These are phyloP conservation scores for Sarcocystis neurona DNA, from an alignment of 169 alveolate species.

Conservation along the genomic window DNA sequence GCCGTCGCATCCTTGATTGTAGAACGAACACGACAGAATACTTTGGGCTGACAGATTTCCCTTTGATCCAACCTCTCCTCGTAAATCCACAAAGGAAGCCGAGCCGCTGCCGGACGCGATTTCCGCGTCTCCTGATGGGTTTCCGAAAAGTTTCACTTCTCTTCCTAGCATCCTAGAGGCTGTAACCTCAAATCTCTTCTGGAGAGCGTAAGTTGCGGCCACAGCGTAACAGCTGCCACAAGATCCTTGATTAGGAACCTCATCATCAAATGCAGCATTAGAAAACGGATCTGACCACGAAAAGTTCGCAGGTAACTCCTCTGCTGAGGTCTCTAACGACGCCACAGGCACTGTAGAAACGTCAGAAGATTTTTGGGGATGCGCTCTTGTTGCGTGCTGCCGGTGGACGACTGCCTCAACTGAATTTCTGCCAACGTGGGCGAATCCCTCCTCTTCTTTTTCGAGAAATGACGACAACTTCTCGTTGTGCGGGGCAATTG, in stretches of 20 bases:
- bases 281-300: constrained; percentile 73
- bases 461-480: too few relatives aligned
- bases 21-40: constrained; percentile 75
- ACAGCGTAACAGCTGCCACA: constrained; percentile 89
- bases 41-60: constrained; percentile 71
- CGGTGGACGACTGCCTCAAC: too few relatives aligned
- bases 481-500: background rate
- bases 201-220: constrained; percentile 74
- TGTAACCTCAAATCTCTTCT: constrained; percentile 78
- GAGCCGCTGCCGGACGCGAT: background rate
- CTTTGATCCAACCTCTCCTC: background rate
- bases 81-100: background rate
- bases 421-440: too few relatives aligned
- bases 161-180: constrained; percentile 59
- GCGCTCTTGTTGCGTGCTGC: too few relatives aligned
- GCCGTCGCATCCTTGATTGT: constrained; percentile 89
- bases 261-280: constrained; percentile 8
- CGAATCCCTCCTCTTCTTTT: too few relatives aligned
- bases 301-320: constrained; percentile 66
- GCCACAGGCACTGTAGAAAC: too few relatives aligned
- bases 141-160: background rate
- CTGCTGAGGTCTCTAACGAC: too few relatives aligned
- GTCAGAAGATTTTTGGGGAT: too few relatives aligned
- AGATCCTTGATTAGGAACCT: constrained; percentile 72
- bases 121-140: background rate